A percentile compares a stretch with the other conserved stretches of the same genome.
phyloP scores from a whole-genome alignment of 441 rosid genomes.

The Arabidopsis hybrid region DNA sequence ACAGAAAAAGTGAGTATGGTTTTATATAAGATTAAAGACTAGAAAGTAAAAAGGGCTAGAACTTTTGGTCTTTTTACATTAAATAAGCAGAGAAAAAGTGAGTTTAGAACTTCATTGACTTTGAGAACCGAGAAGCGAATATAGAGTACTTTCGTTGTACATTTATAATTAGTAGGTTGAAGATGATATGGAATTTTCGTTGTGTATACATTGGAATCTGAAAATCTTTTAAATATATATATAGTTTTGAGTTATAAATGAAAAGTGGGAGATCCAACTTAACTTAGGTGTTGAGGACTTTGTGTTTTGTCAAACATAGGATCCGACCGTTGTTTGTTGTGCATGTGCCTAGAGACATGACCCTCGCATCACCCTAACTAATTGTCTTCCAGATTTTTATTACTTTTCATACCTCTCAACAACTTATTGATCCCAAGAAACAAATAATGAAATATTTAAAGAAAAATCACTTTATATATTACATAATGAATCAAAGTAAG shows the following conservation, averaged over 20 bases:
- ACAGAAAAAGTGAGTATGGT: slow-evolving; percentile 5
- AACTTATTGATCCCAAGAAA: slow-evolving; percentile 14
- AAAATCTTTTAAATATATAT: slow-evolving; percentile 4
- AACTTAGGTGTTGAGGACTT: slow-evolving; percentile 39
- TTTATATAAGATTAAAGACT: not conserved
- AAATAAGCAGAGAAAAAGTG: slow-evolving; percentile 23
- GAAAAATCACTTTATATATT: too few species aligned
- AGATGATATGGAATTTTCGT: slow-evolving; percentile 36
- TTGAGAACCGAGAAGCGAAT: slow-evolving; percentile 15
- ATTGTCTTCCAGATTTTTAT: slow-evolving; percentile 43
- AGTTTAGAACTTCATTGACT: slow-evolving; percentile 33
- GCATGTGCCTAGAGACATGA: slow-evolving; percentile 45
- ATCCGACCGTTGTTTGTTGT: slow-evolving; percentile 50
- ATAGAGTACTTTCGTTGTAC: too few species aligned
- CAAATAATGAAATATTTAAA: not conserved
- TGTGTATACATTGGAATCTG: slow-evolving; percentile 29
- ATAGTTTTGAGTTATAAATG: slow-evolving; percentile 25
- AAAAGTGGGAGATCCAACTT: slow-evolving; percentile 40
- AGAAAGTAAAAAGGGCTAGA: not conserved
- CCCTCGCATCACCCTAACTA: slow-evolving; percentile 46
- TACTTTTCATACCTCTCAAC: slow-evolving; percentile 37
- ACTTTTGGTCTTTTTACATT: slow-evolving; percentile 23
- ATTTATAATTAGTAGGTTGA: not conserved
- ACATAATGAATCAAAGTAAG: too few species aligned
- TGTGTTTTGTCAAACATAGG: slow-evolving; percentile 49